Evolutionary conservation across 805 yeast genomes (phyloP).

Genomic region (Suhomyces vadensis): DNA sequence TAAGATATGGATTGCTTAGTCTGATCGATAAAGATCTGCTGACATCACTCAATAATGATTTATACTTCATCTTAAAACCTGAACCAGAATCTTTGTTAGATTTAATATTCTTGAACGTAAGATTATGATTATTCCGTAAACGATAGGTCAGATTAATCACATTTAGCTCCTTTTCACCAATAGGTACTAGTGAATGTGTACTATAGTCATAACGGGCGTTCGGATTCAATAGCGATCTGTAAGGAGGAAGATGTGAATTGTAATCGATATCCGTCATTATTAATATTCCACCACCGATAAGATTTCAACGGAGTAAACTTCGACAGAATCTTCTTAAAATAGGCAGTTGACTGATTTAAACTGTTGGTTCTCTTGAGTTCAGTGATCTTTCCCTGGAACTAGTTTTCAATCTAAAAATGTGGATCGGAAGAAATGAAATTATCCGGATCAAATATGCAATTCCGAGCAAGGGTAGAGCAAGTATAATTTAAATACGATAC

Average conservation of each 20-base stretch:
- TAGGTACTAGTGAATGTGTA: slow-evolving; percentile 44
- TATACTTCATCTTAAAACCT: slow-evolving; percentile 47
- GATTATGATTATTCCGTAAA: slow-evolving; percentile 16
- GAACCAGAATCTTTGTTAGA: slow-evolving; percentile 4
- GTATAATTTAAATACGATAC: no score
- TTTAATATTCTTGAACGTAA: slow-evolving; percentile 13
- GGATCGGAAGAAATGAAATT: no score
- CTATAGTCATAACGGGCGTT: slow-evolving; percentile 51
- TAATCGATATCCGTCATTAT: slow-evolving; percentile 8
- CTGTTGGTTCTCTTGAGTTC: no score
- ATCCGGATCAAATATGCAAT: no score
- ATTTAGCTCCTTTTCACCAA: slow-evolving; percentile 36
- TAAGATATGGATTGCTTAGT: slow-evolving; percentile 22
- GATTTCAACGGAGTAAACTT: neutral
- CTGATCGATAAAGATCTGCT: slow-evolving; percentile 41
- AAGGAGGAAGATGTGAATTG: slow-evolving; percentile 31
- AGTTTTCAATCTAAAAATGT: no score
- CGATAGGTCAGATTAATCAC: slow-evolving; percentile 18
- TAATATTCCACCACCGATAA: neutral
- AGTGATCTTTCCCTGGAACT: no score
- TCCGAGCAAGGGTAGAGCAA: no score
- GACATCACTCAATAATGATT: slow-evolving; percentile 50
- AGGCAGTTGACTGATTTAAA: no score
- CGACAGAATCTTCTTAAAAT: no score
- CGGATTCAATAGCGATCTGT: slow-evolving; percentile 53